Conservation (phyloP, 2,329 filamentous ascomycete species). For the Aspergillus brunneoviolaceus region DNA sequence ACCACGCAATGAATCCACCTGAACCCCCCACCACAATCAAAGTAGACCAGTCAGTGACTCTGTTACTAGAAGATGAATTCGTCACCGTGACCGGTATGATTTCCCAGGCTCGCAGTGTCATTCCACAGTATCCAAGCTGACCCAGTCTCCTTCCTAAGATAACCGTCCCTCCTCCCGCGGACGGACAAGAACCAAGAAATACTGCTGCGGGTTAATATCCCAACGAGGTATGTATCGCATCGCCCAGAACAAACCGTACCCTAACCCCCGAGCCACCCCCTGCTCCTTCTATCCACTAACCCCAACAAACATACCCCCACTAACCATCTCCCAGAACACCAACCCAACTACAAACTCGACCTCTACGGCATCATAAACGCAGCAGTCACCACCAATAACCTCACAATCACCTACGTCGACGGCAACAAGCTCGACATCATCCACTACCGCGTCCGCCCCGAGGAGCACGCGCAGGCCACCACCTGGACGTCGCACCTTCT, state of each 20-base stretch:
- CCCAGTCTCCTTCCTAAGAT: too few species aligned
- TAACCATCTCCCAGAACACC: neutral
- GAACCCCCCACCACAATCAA: neutral
- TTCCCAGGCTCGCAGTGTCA: too few species aligned
- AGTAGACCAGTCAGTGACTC: neutral
- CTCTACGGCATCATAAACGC: neutral
- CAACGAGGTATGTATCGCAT: neutral
- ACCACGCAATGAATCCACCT: neutral
- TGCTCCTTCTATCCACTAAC: too few species aligned
- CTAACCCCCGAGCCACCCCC: neutral
- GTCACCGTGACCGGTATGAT: neutral
- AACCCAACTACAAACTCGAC: neutral
- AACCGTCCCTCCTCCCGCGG: neutral
- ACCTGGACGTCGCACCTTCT: neutral
- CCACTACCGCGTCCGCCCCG: neutral
- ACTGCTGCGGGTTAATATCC: neutral
- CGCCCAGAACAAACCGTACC: neutral
- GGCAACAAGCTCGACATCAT: neutral
- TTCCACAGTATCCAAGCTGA: too few species aligned
- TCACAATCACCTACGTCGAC: neutral
- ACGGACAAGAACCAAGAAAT: neutral
- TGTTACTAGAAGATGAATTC: neutral
- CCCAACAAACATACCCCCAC: neutral
- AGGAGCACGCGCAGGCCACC: neutral
- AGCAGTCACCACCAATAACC: neutral